phyloP scores from a whole-genome alignment of 1,284 basidiomycete genomes.

The Ceratobasidium sp. region DNA sequence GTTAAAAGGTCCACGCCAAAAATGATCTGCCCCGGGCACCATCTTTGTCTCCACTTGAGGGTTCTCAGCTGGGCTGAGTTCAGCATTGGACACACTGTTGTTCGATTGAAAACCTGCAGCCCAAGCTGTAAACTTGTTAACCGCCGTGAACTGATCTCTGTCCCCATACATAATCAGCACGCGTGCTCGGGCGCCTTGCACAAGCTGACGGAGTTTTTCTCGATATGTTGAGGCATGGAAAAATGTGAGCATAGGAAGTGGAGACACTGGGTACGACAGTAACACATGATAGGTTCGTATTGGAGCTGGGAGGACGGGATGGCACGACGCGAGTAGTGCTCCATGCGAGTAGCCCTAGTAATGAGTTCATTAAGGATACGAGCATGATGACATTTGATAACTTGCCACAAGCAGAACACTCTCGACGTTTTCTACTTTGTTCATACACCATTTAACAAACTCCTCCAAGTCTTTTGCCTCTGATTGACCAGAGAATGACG shows the following conservation, averaged over 20 bases:
- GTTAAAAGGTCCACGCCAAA: conserved; percentile 59
- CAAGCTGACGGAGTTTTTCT: conserved; percentile 64
- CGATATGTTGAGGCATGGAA: conserved; percentile 72
- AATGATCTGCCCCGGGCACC: conserved; percentile 64
- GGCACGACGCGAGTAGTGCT: conserved; percentile 74
- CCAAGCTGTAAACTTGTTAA: conserved; percentile 70
- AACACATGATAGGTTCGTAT: conserved; percentile 74
- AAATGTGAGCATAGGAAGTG: conserved; percentile 73
- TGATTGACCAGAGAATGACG: conserved; percentile 74
- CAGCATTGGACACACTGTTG: conserved; percentile 44
- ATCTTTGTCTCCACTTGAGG: conserved; percentile 54
- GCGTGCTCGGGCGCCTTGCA: conserved; percentile 62
- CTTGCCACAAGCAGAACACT: conserved; percentile 69
- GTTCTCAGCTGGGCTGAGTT: conserved; percentile 8
- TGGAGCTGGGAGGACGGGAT: conserved; percentile 64
- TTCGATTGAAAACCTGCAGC: conserved; percentile 58
- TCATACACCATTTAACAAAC: conserved; percentile 70
- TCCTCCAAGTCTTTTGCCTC: conserved; percentile 77
- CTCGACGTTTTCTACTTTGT: conserved; percentile 61
- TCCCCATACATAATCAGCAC: conserved; percentile 78
- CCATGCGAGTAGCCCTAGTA: conserved; percentile 84
- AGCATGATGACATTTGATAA: conserved; percentile 36
- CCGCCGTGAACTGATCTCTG: conserved; percentile 77
- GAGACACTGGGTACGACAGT: conserved; percentile 81
- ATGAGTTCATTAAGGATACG: not conserved